Evolutionary conservation across 805 yeast genomes (phyloP).

Genomic region (Cyberlindnera bimundalis): DNA sequence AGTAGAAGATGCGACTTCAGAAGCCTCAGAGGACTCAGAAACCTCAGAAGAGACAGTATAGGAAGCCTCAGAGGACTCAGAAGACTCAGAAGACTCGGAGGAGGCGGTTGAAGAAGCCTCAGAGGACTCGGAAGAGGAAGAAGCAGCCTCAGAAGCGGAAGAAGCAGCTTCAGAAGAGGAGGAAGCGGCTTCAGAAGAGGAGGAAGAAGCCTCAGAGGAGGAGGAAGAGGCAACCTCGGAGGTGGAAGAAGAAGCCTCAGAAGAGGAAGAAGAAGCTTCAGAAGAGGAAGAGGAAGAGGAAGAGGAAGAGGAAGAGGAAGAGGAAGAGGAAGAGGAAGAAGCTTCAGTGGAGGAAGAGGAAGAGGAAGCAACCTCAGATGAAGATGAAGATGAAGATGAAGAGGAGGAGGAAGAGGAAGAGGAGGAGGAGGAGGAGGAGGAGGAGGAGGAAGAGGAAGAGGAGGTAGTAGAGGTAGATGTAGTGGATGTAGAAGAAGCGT

Average conservation of each 20-base stretch:
- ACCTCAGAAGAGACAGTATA: conserved; percentile 8
- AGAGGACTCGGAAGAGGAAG: background rate
- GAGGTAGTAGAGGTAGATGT: conserved; percentile 10
- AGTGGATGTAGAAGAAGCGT: conserved; percentile 12
- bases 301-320: conserved; percentile 10
- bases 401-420: conserved; percentile 10
- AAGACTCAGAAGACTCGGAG: conserved; percentile 3
- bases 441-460: conserved; percentile 4
- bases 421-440: conserved; percentile 13
- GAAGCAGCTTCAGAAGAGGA: conserved; percentile 4
- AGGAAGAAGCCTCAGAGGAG: conserved; percentile 4
- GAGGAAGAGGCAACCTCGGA: too few species aligned
- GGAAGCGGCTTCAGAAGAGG: conserved; percentile 2
- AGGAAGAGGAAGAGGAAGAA: conserved; percentile 11
- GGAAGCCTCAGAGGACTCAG: conserved; percentile 6
- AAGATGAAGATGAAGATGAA: conserved; percentile 12
- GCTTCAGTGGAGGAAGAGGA: conserved; percentile 7
- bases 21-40: conserved; percentile 1
- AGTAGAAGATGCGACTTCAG: background rate
- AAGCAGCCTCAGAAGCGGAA: conserved; percentile 5
- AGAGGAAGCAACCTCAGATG: conserved; percentile 1
- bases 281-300: conserved; percentile 13
- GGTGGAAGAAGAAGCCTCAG: conserved; percentile 2
- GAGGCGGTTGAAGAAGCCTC: conserved; percentile 2
- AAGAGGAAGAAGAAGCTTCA: conserved; percentile 9